Conservation (phyloP, 208 protist species). For the Trypanosoma boissoni region DNA sequence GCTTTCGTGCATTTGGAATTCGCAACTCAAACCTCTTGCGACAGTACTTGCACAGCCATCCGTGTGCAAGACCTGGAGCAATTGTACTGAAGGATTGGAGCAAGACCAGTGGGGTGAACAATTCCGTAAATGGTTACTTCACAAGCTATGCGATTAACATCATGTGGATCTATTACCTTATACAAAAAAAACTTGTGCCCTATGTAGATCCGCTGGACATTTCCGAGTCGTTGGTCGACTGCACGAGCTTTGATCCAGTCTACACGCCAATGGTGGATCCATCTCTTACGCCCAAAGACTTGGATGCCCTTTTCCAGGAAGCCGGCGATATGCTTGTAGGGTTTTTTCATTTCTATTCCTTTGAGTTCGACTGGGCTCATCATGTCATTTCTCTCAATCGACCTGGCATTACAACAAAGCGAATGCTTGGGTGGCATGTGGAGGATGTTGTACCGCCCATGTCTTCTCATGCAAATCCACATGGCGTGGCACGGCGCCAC, state of each 20-base stretch:
- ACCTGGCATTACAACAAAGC: constrained; percentile 73
- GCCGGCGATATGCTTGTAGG: constrained; percentile 77
- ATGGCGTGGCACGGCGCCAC: constrained; percentile 25
- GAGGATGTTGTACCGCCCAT: constrained; percentile 44
- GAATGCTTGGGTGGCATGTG: constrained; percentile 64
- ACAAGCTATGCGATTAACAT: constrained; percentile 91
- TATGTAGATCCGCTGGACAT: constrained; percentile 80
- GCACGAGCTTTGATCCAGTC: constrained; percentile 35
- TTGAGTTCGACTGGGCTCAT: constrained; percentile 85
- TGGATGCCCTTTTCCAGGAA: constrained; percentile 34
- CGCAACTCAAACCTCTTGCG: constrained; percentile 85
- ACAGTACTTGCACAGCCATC: constrained; percentile 75
- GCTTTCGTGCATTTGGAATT: constrained; percentile 86
- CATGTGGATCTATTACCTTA: constrained; percentile 92
- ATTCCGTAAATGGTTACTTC: constrained; percentile 86
- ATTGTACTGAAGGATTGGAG: constrained; percentile 91
- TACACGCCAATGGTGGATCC: constrained; percentile 66
- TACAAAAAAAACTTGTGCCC: constrained; percentile 62
- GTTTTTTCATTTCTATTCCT: constrained; percentile 91
- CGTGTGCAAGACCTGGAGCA: constrained; percentile 77
- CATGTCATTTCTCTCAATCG: constrained; percentile 88
- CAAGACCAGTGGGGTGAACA: constrained; percentile 88
- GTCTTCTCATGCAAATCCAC: neutral
- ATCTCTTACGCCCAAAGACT: constrained; percentile 23
- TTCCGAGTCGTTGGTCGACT: constrained; percentile 43